Conservation (phyloP, 106 monocot genomes). For the Apostasia shenzhenica region DNA sequence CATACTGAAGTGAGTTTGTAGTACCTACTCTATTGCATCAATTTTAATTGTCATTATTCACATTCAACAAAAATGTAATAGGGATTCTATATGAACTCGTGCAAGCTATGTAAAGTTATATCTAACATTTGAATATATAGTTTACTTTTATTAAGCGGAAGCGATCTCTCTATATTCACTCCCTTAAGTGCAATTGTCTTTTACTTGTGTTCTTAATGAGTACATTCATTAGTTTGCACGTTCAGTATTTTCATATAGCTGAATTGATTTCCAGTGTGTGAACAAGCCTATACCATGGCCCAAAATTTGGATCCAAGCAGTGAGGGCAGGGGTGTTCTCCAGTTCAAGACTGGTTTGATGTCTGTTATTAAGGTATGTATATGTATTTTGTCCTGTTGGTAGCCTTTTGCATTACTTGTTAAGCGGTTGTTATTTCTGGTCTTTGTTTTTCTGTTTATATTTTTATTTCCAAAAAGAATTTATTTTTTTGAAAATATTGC, state of each 20-base stretch:
- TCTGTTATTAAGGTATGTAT: constrained; percentile 89
- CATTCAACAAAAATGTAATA: too few species aligned
- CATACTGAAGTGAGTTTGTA: too few species aligned
- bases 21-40: too few species aligned
- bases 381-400: background rate
- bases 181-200: too few species aligned
- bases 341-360: constrained; percentile 96
- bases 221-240: too few species aligned
- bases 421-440: background rate
- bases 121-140: too few species aligned
- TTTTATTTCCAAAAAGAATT: background rate
- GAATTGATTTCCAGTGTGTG: constrained; percentile 57
- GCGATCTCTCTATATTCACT: too few species aligned
- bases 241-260: background rate
- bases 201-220: too few species aligned
- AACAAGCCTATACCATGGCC: constrained; percentile 91
- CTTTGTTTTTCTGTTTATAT: background rate
- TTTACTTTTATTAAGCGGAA: too few species aligned
- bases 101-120: too few species aligned
- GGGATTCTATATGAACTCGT: too few species aligned
- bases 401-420: background rate
- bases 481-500: constrained; percentile 10
- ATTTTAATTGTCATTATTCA: too few species aligned
- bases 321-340: constrained; percentile 88
- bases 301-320: constrained; percentile 91